Evolutionary conservation across 23 red algal species (phyloP).

Genomic region (Agarophyton chilense): DNA sequence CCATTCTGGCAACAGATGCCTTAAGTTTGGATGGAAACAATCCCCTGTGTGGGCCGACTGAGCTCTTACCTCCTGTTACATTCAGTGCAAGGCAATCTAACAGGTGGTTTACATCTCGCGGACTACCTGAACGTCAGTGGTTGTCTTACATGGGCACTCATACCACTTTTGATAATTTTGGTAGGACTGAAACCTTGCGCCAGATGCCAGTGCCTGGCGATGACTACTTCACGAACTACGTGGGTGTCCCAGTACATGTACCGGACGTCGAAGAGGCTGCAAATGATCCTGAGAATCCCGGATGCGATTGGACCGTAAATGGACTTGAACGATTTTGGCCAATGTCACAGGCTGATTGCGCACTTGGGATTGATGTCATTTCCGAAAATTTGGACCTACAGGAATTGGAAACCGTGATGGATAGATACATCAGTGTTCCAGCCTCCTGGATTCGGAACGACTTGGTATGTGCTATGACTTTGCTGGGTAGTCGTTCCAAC

Average conservation of each 20-base stretch:
- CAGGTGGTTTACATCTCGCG: not conserved
- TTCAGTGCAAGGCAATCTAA: not conserved
- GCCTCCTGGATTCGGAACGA: conserved; percentile 3
- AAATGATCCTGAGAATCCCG: not conserved
- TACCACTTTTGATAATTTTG: conserved; percentile 11
- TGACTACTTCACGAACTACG: conserved; percentile 10
- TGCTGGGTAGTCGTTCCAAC: not conserved
- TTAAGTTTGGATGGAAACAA: conserved; percentile 6
- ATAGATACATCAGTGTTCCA: not conserved
- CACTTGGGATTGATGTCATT: conserved; percentile 14
- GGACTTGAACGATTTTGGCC: not conserved
- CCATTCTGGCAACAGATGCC: not conserved
- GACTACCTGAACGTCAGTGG: not conserved
- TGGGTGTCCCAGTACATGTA: not conserved
- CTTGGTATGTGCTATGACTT: not conserved
- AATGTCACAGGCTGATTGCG: conserved; percentile 16
- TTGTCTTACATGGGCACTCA: not conserved
- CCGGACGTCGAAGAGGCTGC: not conserved
- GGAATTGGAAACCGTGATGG: not conserved
- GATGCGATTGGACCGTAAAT: not conserved
- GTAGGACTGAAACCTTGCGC: not conserved
- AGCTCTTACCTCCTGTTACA: not conserved
- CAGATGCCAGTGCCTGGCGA: not conserved
- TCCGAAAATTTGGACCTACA: not conserved
- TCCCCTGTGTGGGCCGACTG: not conserved